Percentiles rank a stretch among this genome's conserved stretches.
phyloP scores from a whole-genome alignment of 768 basidiomycete genomes.

The Collybiopsis confluens region DNA sequence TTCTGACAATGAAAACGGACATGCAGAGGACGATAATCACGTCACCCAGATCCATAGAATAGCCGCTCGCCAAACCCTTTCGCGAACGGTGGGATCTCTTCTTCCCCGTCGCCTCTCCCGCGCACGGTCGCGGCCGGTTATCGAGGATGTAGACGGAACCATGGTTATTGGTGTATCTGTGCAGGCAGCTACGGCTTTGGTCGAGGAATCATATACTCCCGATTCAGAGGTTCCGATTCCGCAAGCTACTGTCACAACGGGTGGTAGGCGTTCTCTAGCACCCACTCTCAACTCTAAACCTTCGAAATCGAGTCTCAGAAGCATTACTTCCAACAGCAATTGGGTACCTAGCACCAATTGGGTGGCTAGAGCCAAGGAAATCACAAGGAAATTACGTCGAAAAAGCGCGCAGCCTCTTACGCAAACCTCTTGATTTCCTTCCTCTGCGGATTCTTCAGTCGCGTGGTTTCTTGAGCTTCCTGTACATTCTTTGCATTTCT shows the following conservation, averaged over 20 bases:
- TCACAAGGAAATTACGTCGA: slow-evolving; percentile 40
- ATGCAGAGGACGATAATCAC: slow-evolving; percentile 38
- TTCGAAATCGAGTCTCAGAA: slow-evolving; percentile 22
- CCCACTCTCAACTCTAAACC: slow-evolving; percentile 31
- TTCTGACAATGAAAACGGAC: slow-evolving; percentile 29
- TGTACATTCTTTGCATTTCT: slow-evolving; percentile 6
- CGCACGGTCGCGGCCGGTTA: slow-evolving; percentile 33
- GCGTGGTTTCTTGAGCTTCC: not conserved
- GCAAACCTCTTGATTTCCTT: slow-evolving; percentile 3
- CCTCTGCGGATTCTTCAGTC: not conserved
- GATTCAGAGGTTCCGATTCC: slow-evolving; percentile 36
- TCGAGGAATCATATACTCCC: slow-evolving; percentile 28
- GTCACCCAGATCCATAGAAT: slow-evolving; percentile 49
- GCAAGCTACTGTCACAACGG: slow-evolving; percentile 27
- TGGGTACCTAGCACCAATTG: slow-evolving; percentile 15
- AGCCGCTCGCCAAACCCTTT: slow-evolving; percentile 36
- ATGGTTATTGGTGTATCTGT: slow-evolving; percentile 46
- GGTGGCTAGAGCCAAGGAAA: slow-evolving; percentile 33
- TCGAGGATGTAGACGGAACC: slow-evolving; percentile 23
- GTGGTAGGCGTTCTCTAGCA: slow-evolving; percentile 7
- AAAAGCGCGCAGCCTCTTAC: slow-evolving; percentile 24
- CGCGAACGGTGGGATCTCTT: slow-evolving; percentile 35
- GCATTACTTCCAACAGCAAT: slow-evolving; percentile 14
- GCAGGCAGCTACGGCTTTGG: slow-evolving; percentile 35
- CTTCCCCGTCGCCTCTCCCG: slow-evolving; percentile 45